Percentiles rank a stretch among this genome's conserved stretches.
Evolutionary conservation across 225 moss, liverwort and hornwort genomes (phyloP).

Genomic region (Asterella californica): DNA sequence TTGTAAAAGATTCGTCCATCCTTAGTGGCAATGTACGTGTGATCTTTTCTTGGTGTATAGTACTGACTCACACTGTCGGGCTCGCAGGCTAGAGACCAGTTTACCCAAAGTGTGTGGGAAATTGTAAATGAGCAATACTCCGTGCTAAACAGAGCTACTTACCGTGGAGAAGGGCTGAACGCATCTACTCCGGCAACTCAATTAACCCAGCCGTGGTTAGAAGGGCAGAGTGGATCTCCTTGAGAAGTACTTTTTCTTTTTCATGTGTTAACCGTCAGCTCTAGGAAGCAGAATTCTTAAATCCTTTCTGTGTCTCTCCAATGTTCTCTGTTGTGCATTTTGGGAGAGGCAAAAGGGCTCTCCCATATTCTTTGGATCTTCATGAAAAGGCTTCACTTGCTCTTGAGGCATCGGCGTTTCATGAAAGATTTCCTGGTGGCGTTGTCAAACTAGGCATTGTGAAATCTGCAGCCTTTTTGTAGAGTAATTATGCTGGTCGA

Average conservation of each 20-base stretch:
- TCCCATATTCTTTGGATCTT: slow-evolving; percentile 37
- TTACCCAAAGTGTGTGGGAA: slow-evolving; percentile 39
- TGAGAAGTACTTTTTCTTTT: background rate
- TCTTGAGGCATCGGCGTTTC: background rate
- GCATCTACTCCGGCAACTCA: slow-evolving; percentile 46
- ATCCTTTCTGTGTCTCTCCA: slow-evolving; percentile 2
- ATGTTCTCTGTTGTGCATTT: background rate
- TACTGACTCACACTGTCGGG: background rate
- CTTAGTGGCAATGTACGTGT: background rate
- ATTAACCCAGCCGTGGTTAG: slow-evolving; percentile 77
- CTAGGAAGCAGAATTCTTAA: background rate
- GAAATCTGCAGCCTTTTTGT: slow-evolving; percentile 28
- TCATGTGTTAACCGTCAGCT: background rate
- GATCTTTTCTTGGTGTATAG: background rate
- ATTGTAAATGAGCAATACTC: slow-evolving; percentile 64
- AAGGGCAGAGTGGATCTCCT: slow-evolving; percentile 16
- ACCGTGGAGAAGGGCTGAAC: slow-evolving; percentile 50
- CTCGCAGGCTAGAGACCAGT: slow-evolving; percentile 39
- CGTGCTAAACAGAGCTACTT: slow-evolving; percentile 62
- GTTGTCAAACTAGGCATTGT: slow-evolving; percentile 17
- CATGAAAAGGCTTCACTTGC: slow-evolving; percentile 7
- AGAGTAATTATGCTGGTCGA: slow-evolving; percentile 21
- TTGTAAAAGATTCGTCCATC: background rate
- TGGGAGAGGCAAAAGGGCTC: slow-evolving; percentile 11
- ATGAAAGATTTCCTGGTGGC: slow-evolving; percentile 24